Evolutionary conservation across 2,329 filamentous ascomycete species (phyloP).

Genomic region (Fusarium heterosporum): DNA sequence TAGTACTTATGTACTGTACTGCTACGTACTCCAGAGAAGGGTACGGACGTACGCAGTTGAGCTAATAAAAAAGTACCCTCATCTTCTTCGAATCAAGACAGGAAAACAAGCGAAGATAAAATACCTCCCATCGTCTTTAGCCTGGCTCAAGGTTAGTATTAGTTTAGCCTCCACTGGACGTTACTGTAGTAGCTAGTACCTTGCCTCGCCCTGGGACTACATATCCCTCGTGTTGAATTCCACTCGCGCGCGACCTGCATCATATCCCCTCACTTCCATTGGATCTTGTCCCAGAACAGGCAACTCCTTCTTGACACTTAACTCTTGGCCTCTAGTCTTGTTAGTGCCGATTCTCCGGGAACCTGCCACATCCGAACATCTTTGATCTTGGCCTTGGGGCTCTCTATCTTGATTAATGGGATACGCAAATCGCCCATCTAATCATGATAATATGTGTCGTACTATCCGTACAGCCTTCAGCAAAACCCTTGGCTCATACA

Average conservation of each 20-base stretch:
- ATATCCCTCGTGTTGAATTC: slow-evolving; percentile 30
- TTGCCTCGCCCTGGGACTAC: slow-evolving; percentile 17
- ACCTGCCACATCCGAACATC: slow-evolving; percentile 36
- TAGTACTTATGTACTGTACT: too few relatives aligned
- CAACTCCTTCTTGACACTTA: slow-evolving; percentile 18
- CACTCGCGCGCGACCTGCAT: slow-evolving; percentile 24
- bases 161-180: slow-evolving; percentile 27
- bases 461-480: too few relatives aligned
- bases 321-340: slow-evolving; percentile 12
- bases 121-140: slow-evolving; percentile 18
- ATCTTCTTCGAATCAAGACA: background rate
- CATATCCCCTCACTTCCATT: slow-evolving; percentile 12
- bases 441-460: too few relatives aligned
- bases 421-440: background rate
- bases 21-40: too few relatives aligned
- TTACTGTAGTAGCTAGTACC: background rate
- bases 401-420: background rate
- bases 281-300: slow-evolving; percentile 22
- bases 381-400: slow-evolving; percentile 4
- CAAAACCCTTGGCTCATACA: slow-evolving; percentile 7
- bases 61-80: too few relatives aligned
- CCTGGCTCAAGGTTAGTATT: slow-evolving; percentile 11
- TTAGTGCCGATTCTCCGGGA: slow-evolving; percentile 38
- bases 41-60: too few relatives aligned
- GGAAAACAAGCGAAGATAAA: slow-evolving; percentile 1